Base-by-base conservation (phyloP, 2,329 filamentous ascomycete genomes). In the Berkeleyomyces rouxiae region DNA sequence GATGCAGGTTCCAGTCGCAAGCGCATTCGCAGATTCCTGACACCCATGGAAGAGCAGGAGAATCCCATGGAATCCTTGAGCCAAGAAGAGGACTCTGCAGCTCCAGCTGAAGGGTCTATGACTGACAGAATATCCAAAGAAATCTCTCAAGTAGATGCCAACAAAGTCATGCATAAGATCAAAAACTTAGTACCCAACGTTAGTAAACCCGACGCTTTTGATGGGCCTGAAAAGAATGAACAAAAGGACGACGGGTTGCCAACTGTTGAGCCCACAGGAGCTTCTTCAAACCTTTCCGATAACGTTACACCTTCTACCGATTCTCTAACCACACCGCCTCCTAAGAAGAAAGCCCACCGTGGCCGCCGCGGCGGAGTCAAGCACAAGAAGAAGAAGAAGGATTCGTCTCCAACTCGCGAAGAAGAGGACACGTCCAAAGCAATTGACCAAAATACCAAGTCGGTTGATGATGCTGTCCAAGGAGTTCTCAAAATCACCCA, bases 281-380 rank as follows among this genome's bases (percentile, higher is more conserved):
- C n/a, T 4, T 58, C 58, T 47, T 58, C 64, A 23, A 58, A 43
- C 23, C 53, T 58, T 40, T 65, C 59, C 13, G 61, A 63, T 23
- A 61, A 65, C 33, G 42, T 39, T 39, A 39, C 42, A 33, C 58
- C 58, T 36, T 42, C 51, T 46, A 37, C 36, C 11, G 58, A 42
- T 37, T 31, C 43, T 3, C 67, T 66, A 0, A 69, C 70, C 53
- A 61, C 68, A 60, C 61, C 70, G 9, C 70, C 70, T 2, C 72
- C 73, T 4, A 78, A 86, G 71, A 86, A 83, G 70, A 88, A 86
- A 70, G 78, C 81, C 0, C 85, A 87, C 62, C 79, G 87, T 62
- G 87, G 87, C 3, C 79, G 82, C n/a, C 80, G 87, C 58, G 87
- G 86, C 31, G 87, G 87, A 1, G 80, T 81, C 16, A 85, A 86